Evolutionary conservation across 2,329 filamentous ascomycete species (phyloP), one percentile per base, ranked within the genome.

Genomic region (Ramularia endophylla): DNA sequence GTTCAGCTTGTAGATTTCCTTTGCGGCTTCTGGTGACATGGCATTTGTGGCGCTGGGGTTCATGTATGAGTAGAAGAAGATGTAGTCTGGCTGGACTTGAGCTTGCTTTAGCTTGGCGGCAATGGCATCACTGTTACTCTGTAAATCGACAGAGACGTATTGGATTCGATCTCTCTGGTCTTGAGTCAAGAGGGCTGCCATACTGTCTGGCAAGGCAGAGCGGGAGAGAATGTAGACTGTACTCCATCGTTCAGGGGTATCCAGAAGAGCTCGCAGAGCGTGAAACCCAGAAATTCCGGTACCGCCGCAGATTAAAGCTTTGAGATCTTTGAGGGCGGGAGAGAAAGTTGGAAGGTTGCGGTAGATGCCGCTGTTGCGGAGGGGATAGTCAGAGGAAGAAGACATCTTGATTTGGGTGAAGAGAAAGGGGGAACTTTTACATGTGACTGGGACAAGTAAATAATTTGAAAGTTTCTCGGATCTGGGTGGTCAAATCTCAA

Each of bases 31-130:
- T 1, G 68, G 67, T 17, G 62, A 54, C 3, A 65, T 64, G 3
- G 38, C 41, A 17, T 20, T 38, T n/a, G n/a, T n/a, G n/a, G n/a
- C n/a, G 9, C 38, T 35, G 0, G 41, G 40, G 44, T 73, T 69
- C 11, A 72, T 58, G 58, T 74, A 74, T 4, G 68, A 68, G 40
- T 68, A 73, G 56, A 71, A 74, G 55, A 74, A 75, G 15, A 72
- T 57, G 43, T 74, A 65, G 43, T 68, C 66, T 1, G 50, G 35
- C 9, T 56, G 54, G 1, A 66, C 58, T 0, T 47, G 47, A 8
- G 56, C 57, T 19, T 57, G 40, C 38, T 53, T 57, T 15, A 66
- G 38, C 0, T 53, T 44, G 2, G 47, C 18, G 0, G 63, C 60
- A 19, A 65, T 62, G n/a, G 59, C 49, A 8, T 57, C 51, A 5